A percentile compares a stretch with the other conserved stretches of the same genome.
phyloP scores from a whole-genome alignment of 2,329 filamentous ascomycete genomes.

The Plenodomus tracheiphilus region DNA sequence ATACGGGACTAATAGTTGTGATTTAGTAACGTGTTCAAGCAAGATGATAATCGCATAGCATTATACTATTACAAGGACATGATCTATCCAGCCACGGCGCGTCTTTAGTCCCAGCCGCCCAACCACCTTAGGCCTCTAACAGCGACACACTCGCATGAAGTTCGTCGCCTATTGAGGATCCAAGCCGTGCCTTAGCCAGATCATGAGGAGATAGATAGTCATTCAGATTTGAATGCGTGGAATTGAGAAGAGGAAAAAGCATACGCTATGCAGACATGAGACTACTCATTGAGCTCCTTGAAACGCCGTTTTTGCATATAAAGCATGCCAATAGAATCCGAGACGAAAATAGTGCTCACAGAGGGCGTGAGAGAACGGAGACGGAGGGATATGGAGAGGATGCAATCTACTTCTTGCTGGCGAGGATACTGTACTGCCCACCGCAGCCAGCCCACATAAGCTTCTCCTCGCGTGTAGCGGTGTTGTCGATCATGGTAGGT shows the following conservation, averaged over 20 bases:
- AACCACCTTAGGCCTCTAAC: no score
- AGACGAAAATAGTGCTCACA: background rate
- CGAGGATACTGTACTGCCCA: conserved; percentile 77
- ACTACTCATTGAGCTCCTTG: background rate
- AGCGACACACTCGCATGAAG: no score
- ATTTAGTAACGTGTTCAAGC: background rate
- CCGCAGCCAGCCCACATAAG: conserved; percentile 82
- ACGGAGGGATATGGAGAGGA: background rate
- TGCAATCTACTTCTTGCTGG: conserved; percentile 38
- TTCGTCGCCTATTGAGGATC: background rate
- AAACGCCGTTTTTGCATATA: background rate
- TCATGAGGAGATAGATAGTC: background rate
- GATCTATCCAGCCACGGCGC: no score
- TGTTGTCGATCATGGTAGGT: conserved; percentile 83
- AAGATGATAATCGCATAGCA: conserved; percentile 1
- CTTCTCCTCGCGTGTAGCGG: conserved; percentile 73
- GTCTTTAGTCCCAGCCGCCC: no score
- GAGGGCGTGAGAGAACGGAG: background rate
- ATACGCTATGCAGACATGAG: background rate
- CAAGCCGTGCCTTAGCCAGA: background rate
- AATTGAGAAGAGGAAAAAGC: background rate
- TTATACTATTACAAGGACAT: conserved; percentile 1
- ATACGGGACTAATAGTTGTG: no score
- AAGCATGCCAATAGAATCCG: background rate
- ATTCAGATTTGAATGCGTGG: background rate